Percentiles rank a stretch among this genome's conserved stretches.
Evolutionary conservation across 1,139 yeast species (phyloP).

Genomic region (Saccharomyces hybrid): DNA sequence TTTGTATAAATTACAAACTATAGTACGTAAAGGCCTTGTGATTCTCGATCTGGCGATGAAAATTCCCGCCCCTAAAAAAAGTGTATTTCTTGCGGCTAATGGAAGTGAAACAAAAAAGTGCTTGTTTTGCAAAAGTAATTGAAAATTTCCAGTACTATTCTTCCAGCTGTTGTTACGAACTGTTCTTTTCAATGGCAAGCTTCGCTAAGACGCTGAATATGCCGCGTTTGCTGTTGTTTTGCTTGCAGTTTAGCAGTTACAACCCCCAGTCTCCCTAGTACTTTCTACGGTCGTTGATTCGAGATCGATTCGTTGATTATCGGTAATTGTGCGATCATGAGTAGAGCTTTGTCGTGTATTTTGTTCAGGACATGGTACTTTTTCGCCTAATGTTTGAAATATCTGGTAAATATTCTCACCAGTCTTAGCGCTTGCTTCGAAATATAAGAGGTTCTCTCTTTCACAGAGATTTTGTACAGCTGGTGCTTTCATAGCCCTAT

Average conservation of each 20-base stretch:
- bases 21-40: neutral
- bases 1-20: neutral
- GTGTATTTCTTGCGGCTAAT: neutral
- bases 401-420: conserved; percentile 90
- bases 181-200: neutral
- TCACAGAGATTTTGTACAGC: conserved; percentile 78
- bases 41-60: neutral
- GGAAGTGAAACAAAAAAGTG: neutral
- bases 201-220: neutral
- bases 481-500: conserved; percentile 76
- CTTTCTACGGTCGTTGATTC: conserved; percentile 1
- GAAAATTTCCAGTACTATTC: neutral
- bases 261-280: neutral
- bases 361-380: conserved; percentile 26
- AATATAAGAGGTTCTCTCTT: conserved; percentile 82
- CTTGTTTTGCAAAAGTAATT: neutral
- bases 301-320: conserved; percentile 25
- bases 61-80: neutral
- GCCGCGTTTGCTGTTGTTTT: neutral
- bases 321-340: conserved; percentile 17
- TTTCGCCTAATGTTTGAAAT: conserved; percentile 80
- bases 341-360: conserved; percentile 14
- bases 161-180: neutral
- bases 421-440: conserved; percentile 93
- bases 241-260: neutral